Evolutionary conservation across 2,329 filamentous ascomycete species (phyloP).

Genomic region (Diaporthe caulivora): DNA sequence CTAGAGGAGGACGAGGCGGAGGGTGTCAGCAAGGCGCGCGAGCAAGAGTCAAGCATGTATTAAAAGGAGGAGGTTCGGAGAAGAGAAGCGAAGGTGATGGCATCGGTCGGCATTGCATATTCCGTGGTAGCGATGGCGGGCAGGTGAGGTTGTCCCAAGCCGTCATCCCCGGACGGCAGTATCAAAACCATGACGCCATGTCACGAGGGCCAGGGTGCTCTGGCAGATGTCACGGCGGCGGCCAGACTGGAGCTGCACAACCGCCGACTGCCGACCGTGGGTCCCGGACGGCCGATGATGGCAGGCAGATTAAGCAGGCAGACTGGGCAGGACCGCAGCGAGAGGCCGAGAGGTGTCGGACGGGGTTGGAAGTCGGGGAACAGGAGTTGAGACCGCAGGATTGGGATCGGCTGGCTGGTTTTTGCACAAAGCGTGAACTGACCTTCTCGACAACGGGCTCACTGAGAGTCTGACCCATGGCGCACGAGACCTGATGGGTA

Average conservation of each 20-base stretch:
- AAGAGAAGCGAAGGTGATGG: constrained; percentile 26
- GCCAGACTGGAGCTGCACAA: background rate
- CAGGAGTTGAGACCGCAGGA: background rate
- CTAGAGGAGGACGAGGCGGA: constrained; percentile 59
- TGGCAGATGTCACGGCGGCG: background rate
- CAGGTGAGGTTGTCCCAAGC: constrained; percentile 18
- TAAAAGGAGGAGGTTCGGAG: background rate
- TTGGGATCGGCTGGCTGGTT: background rate
- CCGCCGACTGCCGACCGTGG: background rate
- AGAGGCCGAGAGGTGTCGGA: background rate
- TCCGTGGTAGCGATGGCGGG: background rate
- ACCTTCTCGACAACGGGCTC: constrained; percentile 99
- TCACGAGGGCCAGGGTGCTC: background rate
- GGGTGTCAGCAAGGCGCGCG: constrained; percentile 45
- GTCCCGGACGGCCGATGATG: background rate
- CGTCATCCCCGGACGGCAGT: too few relatives aligned
- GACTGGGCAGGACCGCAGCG: background rate
- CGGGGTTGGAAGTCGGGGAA: background rate
- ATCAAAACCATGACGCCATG: background rate
- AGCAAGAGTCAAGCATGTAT: constrained; percentile 16
- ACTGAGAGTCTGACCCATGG: constrained; percentile 99
- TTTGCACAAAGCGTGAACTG: constrained; percentile 53
- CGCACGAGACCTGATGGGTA: constrained; percentile 37
- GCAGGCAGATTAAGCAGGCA: background rate
- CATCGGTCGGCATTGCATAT: background rate